Conservation (phyloP, 1,139 yeast genomes). For the Lodderomyces orthopsilosis region DNA sequence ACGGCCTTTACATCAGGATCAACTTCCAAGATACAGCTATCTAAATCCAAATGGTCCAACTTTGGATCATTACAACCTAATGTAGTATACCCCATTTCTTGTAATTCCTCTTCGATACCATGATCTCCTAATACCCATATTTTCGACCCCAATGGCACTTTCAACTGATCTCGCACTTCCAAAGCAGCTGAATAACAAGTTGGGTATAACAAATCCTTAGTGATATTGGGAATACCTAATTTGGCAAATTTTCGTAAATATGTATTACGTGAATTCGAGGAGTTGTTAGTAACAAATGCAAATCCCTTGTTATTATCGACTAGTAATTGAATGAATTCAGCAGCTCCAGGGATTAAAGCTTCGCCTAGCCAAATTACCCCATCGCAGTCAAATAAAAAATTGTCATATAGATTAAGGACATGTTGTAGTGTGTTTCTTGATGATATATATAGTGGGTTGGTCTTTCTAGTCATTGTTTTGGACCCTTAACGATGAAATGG, state of each 20-base stretch:
- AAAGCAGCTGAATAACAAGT: slow-evolving; percentile 39
- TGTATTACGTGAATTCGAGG: slow-evolving; percentile 34
- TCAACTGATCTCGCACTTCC: slow-evolving; percentile 20
- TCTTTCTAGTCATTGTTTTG: slow-evolving; percentile 11
- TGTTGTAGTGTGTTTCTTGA: slow-evolving; percentile 45
- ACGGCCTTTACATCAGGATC: slow-evolving; percentile 42
- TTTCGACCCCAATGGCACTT: slow-evolving; percentile 41
- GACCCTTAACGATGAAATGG: too few relatives aligned
- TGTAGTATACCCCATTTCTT: slow-evolving; percentile 61
- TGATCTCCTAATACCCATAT: slow-evolving; percentile 83
- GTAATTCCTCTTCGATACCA: slow-evolving; percentile 76
- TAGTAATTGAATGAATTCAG: slow-evolving; percentile 56
- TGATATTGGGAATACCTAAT: slow-evolving; percentile 30
- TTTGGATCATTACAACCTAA: slow-evolving; percentile 68
- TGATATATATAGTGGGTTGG: slow-evolving; percentile 26
- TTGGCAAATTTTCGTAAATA: slow-evolving; percentile 31
- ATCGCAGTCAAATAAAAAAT: slow-evolving; percentile 89
- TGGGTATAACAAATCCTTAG: slow-evolving; percentile 30
- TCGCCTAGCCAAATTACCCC: slow-evolving; percentile 94
- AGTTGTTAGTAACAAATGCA: slow-evolving; percentile 41
- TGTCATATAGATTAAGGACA: slow-evolving; percentile 64
- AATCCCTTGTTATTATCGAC: slow-evolving; percentile 33
- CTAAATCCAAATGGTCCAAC: slow-evolving; percentile 18
- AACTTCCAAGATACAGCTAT: slow-evolving; percentile 33
- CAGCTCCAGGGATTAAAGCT: slow-evolving; percentile 62